A percentile compares a stretch with the other conserved stretches of the same genome.
Evolutionary conservation across 202 grass and related monocot species (phyloP).

Genomic region (Zizania palustris): DNA sequence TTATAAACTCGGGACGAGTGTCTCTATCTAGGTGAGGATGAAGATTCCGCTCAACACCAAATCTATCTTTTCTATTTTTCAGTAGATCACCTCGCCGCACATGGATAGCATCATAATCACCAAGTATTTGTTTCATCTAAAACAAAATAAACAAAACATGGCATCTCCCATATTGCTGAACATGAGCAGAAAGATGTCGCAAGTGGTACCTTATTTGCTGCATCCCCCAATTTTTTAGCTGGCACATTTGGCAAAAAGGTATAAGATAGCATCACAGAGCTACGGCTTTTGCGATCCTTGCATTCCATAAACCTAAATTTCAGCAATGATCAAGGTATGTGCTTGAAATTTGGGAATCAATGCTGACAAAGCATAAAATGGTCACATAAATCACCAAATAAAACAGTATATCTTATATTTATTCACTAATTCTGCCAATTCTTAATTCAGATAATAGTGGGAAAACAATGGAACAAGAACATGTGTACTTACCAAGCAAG

Average conservation of each 20-base stretch:
- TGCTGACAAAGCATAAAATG: conserved; percentile 27
- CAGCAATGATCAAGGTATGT: conserved; percentile 29
- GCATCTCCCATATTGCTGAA: background rate
- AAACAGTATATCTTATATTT: conserved; percentile 32
- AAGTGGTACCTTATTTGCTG: conserved; percentile 62
- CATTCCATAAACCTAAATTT: conserved; percentile 88
- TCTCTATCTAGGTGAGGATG: conserved; percentile 88
- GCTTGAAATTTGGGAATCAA: conserved; percentile 15
- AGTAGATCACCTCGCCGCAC: conserved; percentile 78
- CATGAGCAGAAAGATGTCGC: conserved; percentile 11
- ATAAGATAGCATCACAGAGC: conserved; percentile 68
- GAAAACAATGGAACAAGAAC: conserved; percentile 23
- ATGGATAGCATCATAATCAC: conserved; percentile 89
- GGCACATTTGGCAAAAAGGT: conserved; percentile 74
- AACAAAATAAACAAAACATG: background rate
- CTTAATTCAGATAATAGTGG: no score
- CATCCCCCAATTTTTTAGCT: conserved; percentile 60
- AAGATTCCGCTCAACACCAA: conserved; percentile 71
- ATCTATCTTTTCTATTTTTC: conserved; percentile 80
- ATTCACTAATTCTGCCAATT: background rate
- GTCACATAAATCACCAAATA: conserved; percentile 5
- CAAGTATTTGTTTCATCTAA: conserved; percentile 74
- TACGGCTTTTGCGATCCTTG: conserved; percentile 71
- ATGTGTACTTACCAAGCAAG: conserved; percentile 69
- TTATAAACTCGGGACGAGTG: conserved; percentile 75